A percentile compares a stretch with the other conserved stretches of the same genome.
These are phyloP conservation scores for Omphalotus guepiniiformis DNA, from an alignment of 768 basidiomycete genomes.

Conservation along the genomic window DNA sequence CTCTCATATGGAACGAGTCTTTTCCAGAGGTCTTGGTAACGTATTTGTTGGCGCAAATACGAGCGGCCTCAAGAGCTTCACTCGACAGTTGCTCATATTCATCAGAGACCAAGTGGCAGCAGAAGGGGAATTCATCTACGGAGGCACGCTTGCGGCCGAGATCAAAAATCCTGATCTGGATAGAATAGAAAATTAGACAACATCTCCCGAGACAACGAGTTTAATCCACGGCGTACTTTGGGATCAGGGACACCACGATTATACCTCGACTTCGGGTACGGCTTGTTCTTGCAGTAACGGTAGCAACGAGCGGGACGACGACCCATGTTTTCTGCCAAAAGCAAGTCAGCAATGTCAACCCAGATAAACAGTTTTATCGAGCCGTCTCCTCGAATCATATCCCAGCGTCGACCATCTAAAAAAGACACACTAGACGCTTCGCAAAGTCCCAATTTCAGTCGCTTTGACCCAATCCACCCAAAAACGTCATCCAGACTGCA, in stretches of 20 bases:
- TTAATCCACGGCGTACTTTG: conserved; percentile 49
- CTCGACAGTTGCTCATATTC: conserved; percentile 97
- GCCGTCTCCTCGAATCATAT: too few species aligned
- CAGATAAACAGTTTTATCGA: too few species aligned
- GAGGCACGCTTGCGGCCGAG: conserved; percentile 93
- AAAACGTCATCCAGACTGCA: conserved; percentile 1
- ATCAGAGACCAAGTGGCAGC: conserved; percentile 93
- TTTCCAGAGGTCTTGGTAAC: conserved; percentile 97
- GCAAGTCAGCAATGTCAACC: not conserved
- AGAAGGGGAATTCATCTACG: conserved; percentile 98
- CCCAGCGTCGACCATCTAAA: too few species aligned
- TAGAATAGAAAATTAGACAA: not conserved
- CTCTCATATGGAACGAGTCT: conserved; percentile 97
- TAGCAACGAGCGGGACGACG: conserved; percentile 98
- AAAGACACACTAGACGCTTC: not conserved
- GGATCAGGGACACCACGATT: conserved; percentile 98
- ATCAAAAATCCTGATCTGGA: conserved; percentile 95
- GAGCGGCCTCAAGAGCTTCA: conserved; percentile 96
- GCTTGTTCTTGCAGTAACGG: conserved; percentile 99
- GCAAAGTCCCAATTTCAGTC: not conserved
- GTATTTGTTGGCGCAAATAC: conserved; percentile 99
- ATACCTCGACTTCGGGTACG: conserved; percentile 92
- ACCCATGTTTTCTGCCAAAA: conserved; percentile 62
- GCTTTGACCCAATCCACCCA: not conserved
- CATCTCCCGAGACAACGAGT: not conserved